Conservation (phyloP, 2,329 filamentous ascomycete genomes). For the Aaosphaeria arxii region DNA sequence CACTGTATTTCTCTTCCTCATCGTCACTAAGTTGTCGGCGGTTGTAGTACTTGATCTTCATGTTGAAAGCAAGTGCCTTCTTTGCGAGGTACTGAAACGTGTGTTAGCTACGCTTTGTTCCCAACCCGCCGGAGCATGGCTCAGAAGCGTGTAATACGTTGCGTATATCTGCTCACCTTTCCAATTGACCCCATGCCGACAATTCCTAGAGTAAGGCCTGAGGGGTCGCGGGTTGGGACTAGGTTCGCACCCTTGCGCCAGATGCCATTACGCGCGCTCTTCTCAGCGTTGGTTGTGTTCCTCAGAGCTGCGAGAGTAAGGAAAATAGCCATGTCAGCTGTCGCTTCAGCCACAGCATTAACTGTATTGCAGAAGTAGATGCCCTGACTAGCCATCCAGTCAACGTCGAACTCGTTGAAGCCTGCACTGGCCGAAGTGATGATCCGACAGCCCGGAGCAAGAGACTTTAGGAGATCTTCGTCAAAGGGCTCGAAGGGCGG, state of each 20-base stretch:
- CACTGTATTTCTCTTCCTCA: constrained; percentile 32
- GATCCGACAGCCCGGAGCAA: constrained; percentile 45
- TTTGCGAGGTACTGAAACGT: constrained; percentile 33
- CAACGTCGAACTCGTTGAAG: constrained; percentile 48
- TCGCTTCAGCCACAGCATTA: constrained; percentile 54
- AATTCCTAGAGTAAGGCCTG: constrained; percentile 46
- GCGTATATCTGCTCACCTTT: constrained; percentile 19
- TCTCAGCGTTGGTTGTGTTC: constrained; percentile 42
- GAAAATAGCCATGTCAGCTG: constrained; percentile 49
- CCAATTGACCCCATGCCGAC: constrained; percentile 51
- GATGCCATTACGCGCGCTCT: constrained; percentile 31
- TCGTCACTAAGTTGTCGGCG: constrained; percentile 33
- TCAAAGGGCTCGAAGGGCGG: constrained; percentile 51
- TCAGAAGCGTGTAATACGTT: too few relatives aligned
- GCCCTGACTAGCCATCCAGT: constrained; percentile 40
- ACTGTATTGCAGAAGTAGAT: constrained; percentile 56
- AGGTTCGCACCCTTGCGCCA: constrained; percentile 35
- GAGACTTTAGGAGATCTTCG: constrained; percentile 39
- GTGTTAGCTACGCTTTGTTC: not conserved
- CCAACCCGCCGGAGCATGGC: too few relatives aligned
- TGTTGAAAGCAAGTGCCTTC: constrained; percentile 42
- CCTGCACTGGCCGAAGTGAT: constrained; percentile 49
- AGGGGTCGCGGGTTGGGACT: constrained; percentile 42
- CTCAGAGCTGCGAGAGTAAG: constrained; percentile 47
- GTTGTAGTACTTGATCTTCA: constrained; percentile 47